phyloP scores from a whole-genome alignment of 2,329 filamentous ascomycete genomes.

The Sphaerulina vaccinii region DNA sequence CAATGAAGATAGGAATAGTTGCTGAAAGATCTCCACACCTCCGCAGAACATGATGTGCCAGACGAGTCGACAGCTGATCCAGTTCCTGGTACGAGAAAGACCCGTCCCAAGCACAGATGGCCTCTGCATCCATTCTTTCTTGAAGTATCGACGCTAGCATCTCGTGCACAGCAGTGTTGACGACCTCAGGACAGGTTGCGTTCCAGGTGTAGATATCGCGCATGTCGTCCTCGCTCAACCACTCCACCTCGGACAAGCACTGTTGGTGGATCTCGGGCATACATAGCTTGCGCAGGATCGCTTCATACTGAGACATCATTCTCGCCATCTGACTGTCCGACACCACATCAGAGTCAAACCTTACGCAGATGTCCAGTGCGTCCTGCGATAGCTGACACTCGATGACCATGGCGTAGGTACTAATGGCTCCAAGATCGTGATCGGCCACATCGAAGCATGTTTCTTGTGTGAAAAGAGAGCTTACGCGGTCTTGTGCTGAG shows the following conservation, averaged over 20 bases:
- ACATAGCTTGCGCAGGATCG: conserved; percentile 5
- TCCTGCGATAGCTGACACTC: conserved; percentile 1
- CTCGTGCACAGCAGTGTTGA: conserved; percentile 5
- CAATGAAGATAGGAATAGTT: conserved; percentile 35
- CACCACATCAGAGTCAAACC: conserved; percentile 5
- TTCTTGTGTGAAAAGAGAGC: not conserved
- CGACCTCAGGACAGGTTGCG: not conserved
- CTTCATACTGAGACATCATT: conserved; percentile 1
- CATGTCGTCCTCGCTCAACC: conserved; percentile 2
- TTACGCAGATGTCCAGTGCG: not conserved
- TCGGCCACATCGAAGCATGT: not conserved
- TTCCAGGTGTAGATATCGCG: conserved; percentile 11
- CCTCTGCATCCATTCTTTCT: conserved; percentile 19
- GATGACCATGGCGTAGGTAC: conserved; percentile 12
- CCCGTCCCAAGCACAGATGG: conserved; percentile 17
- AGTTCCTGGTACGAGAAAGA: conserved; percentile 16
- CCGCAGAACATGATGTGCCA: conserved; percentile 3
- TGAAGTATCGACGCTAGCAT: not conserved
- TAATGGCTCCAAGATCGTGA: conserved; percentile 3
- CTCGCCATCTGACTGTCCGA: not conserved
- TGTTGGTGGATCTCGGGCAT: not conserved
- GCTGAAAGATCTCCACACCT: not conserved
- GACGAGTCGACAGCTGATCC: not conserved
- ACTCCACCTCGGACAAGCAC: not conserved
- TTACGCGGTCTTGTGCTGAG: not conserved